A percentile compares a stretch with the other conserved stretches of the same genome.
Evolutionary conservation across 345 rosid genomes (phyloP).

Genomic region (Anacardium occidentale): DNA sequence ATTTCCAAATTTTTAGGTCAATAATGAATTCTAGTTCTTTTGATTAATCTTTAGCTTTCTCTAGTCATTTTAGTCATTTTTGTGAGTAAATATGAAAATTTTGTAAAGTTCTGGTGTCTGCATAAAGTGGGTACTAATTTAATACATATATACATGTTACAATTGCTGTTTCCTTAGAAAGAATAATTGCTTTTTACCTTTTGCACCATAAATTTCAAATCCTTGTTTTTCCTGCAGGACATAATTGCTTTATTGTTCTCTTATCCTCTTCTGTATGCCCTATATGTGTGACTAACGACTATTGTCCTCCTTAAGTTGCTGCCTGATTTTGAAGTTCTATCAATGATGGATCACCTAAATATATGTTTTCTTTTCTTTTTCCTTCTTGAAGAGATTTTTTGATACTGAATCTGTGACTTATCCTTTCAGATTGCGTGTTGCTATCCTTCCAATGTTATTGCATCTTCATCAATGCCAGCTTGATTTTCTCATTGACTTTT

Average conservation of each 20-base stretch:
- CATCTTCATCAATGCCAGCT: conserved; percentile 96
- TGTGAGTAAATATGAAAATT: neutral
- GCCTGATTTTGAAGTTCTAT: neutral
- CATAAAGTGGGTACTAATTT: neutral
- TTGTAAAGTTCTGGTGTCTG: neutral
- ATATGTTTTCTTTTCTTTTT: conserved; percentile 3
- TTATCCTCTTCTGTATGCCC: neutral
- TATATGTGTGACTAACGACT: neutral
- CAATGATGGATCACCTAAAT: neutral
- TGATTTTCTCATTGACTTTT: conserved; percentile 82
- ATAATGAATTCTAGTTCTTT: too few relatives aligned
- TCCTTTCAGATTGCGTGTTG: conserved; percentile 62
- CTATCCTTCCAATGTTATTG: conserved; percentile 74
- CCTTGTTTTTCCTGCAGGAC: neutral
- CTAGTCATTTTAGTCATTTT: too few relatives aligned
- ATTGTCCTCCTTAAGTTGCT: conserved; percentile 5
- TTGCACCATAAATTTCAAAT: neutral
- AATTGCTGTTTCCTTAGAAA: too few relatives aligned
- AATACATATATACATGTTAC: neutral
- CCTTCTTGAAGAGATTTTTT: neutral
- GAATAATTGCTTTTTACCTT: neutral
- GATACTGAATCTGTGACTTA: conserved; percentile 24
- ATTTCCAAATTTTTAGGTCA: too few relatives aligned
- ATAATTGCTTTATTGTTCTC: neutral
- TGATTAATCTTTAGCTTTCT: too few relatives aligned